Evolutionary conservation across 768 basidiomycete genomes (phyloP).

Genomic region (Pisolithus orientalis): DNA sequence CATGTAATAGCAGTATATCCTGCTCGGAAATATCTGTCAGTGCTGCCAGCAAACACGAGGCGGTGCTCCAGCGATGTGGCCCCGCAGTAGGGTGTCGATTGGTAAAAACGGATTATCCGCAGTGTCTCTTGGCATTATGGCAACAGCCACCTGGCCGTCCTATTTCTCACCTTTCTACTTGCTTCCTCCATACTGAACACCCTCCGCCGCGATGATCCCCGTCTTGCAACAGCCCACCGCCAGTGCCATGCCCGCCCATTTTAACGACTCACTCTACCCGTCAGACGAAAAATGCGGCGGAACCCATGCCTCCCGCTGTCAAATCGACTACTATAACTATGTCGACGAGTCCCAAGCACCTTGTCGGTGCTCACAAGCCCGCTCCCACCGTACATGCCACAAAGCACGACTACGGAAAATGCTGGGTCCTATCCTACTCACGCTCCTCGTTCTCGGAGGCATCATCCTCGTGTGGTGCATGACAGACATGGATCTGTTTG

Average conservation of each 20-base stretch:
- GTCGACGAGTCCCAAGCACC: constrained; percentile 5
- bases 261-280: background rate
- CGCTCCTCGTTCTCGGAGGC: constrained; percentile 26
- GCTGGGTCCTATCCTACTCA: constrained; percentile 29
- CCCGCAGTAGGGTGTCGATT: no score
- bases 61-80: no score
- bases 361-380: constrained; percentile 17
- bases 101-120: no score
- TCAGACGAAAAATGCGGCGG: constrained; percentile 8
- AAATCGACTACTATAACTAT: constrained; percentile 21
- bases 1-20: no score
- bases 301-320: background rate
- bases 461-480: constrained; percentile 29
- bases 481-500: constrained; percentile 17
- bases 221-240: constrained; percentile 23
- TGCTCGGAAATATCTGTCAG: no score
- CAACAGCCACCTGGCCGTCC: background rate
- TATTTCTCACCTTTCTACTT: constrained; percentile 3
- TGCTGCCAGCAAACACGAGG: no score
- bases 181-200: background rate
- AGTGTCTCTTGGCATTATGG: no score
- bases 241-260: constrained; percentile 16
- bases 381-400: constrained; percentile 28
- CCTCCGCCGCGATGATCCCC: constrained; percentile 16
- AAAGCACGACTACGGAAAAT: constrained; percentile 26